Evolutionary conservation across 2,329 filamentous ascomycete genomes (phyloP).

Genomic region (Podosphaera aphanis): DNA sequence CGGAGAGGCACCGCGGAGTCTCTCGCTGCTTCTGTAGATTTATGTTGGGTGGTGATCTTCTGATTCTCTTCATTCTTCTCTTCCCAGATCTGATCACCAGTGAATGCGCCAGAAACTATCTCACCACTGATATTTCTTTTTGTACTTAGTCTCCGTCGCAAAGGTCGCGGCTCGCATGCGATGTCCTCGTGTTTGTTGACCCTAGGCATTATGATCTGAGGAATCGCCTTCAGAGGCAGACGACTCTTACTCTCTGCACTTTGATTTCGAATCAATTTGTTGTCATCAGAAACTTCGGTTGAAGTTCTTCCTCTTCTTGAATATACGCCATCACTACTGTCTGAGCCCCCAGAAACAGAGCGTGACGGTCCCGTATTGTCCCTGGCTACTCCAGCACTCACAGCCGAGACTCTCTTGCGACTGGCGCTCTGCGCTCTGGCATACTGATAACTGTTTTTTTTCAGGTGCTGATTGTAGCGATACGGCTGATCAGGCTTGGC

Average conservation of each 20-base stretch:
- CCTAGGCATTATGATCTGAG: not conserved
- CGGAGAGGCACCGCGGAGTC: constrained; percentile 24
- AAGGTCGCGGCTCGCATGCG: not conserved
- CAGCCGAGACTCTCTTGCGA: constrained; percentile 23
- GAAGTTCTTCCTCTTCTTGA: constrained; percentile 17
- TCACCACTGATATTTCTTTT: constrained; percentile 48
- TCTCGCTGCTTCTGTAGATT: constrained; percentile 10
- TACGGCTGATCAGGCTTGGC: constrained; percentile 40
- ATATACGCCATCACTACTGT: constrained; percentile 15
- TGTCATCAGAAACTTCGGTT: constrained; percentile 11
- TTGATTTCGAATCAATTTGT: not conserved
- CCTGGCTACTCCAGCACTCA: constrained; percentile 14
- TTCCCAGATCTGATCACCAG: constrained; percentile 68
- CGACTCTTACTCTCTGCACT: not conserved
- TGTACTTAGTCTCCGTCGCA: constrained; percentile 3
- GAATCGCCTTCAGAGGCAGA: not conserved
- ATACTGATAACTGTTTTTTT: constrained; percentile 48
- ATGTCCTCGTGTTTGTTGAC: not conserved
- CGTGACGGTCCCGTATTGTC: constrained; percentile 10
- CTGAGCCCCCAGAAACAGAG: constrained; percentile 14
- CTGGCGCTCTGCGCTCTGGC: constrained; percentile 37
- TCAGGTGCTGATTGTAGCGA: constrained; percentile 42
- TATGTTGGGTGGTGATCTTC: constrained; percentile 5
- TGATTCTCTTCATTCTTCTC: constrained; percentile 37
- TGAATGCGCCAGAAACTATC: constrained; percentile 33